Evolutionary conservation across 116 monocot species (phyloP).

Genomic region (Papilionanthe hybrid): DNA sequence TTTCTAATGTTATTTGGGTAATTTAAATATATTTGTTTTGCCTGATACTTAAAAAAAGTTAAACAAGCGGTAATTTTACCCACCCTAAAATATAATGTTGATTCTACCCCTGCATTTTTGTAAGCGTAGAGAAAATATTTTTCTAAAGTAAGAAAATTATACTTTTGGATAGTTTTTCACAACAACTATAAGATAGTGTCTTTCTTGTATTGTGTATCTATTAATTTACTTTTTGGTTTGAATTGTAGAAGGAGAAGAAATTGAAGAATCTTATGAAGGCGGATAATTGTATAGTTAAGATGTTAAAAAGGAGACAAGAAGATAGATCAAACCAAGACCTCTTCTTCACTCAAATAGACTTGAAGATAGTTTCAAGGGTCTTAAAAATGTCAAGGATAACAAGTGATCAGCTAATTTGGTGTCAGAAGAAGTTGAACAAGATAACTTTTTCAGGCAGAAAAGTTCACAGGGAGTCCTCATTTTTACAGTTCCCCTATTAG

Average conservation of each 20-base stretch:
- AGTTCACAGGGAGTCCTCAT: constrained; percentile 60
- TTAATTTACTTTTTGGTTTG: background rate
- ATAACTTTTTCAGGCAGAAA: constrained; percentile 39
- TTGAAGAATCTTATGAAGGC: constrained; percentile 57
- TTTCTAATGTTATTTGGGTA: too few species aligned
- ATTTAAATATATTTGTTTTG: too few species aligned
- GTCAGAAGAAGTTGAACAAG: constrained; percentile 65
- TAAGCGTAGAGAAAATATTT: too few species aligned
- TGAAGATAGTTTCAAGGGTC: constrained; percentile 65
- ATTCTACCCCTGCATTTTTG: too few species aligned
- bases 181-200: too few species aligned
- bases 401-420: constrained; percentile 81
- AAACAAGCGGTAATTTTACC: too few species aligned
- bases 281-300: constrained; percentile 65
- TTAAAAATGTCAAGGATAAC: constrained; percentile 61
- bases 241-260: constrained; percentile 78
- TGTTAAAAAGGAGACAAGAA: constrained; percentile 59
- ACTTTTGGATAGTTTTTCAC: too few species aligned
- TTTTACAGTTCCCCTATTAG: constrained; percentile 75
- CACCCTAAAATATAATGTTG: too few species aligned
- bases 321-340: constrained; percentile 44
- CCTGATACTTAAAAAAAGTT: too few species aligned
- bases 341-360: constrained; percentile 72
- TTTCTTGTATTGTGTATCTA: background rate
- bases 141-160: too few species aligned